These are phyloP conservation scores for Triglochin maritima DNA, from an alignment of 106 monocot species.

Conservation along the genomic window DNA sequence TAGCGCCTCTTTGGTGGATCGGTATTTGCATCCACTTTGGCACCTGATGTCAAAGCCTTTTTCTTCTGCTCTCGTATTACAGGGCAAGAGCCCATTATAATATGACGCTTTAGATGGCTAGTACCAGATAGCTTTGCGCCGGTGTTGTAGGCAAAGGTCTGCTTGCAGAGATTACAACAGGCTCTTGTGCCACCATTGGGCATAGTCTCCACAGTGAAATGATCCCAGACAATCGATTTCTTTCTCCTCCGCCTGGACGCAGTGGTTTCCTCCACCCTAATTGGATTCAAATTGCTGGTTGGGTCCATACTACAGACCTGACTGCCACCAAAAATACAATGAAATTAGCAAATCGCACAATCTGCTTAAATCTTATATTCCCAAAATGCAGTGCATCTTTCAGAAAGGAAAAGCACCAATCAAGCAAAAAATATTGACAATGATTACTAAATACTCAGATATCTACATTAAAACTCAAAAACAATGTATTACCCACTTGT, in stretches of 20 bases:
- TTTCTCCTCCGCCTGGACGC: constrained; percentile 9
- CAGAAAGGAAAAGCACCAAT: too few relatives aligned
- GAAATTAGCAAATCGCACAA: too few relatives aligned
- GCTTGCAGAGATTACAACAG: constrained; percentile 21
- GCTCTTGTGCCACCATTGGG: constrained; percentile 17
- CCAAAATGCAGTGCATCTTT: too few relatives aligned
- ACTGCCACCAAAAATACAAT: background rate
- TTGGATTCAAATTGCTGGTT: constrained; percentile 3
- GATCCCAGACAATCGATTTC: constrained; percentile 25
- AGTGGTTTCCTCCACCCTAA: constrained; percentile 6
- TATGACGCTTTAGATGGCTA: constrained; percentile 25
- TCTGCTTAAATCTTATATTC: too few relatives aligned
- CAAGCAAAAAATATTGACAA: too few relatives aligned
- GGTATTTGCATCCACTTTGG: constrained; percentile 7
- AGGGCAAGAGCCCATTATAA: constrained; percentile 18
- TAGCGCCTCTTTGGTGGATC: constrained; percentile 17
- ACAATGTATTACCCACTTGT: too few relatives aligned
- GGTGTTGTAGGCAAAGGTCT: constrained; percentile 23
- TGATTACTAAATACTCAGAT: too few relatives aligned
- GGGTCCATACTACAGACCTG: constrained; percentile 6
- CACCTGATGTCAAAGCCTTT: constrained; percentile 4
- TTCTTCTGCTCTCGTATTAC: constrained; percentile 10
- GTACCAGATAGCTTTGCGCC: constrained; percentile 23
- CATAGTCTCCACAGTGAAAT: constrained; percentile 22
- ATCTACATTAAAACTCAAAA: too few relatives aligned